Conservation (phyloP, 805 yeast genomes). For the Hanseniaspora taiwanica region DNA sequence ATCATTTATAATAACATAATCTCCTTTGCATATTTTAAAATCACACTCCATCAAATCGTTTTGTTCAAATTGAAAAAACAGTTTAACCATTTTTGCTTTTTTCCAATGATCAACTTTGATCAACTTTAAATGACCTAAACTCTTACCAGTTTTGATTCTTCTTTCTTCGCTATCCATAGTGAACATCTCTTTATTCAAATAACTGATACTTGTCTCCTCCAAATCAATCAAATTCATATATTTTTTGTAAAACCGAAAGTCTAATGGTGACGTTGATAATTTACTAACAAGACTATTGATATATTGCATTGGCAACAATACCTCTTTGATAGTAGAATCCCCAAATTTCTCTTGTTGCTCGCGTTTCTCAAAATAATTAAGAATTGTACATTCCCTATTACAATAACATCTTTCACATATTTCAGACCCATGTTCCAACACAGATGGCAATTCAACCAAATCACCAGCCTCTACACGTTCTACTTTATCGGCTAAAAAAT, state of each 20-base stretch:
- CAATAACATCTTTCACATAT: slow-evolving; percentile 5
- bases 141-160: slow-evolving; percentile 46
- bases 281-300: slow-evolving; percentile 32
- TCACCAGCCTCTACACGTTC: slow-evolving; percentile 8
- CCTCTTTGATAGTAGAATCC: slow-evolving; percentile 17
- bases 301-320: slow-evolving; percentile 2
- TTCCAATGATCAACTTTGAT: slow-evolving; percentile 9
- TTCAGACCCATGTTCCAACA: slow-evolving; percentile 3
- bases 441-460: slow-evolving; percentile 1
- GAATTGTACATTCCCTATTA: slow-evolving; percentile 5
- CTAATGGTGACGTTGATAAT: slow-evolving; percentile 12
- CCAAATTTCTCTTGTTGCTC: slow-evolving; percentile 34
- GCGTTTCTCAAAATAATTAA: slow-evolving; percentile 42
- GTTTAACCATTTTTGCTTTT: neutral
- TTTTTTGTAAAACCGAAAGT: slow-evolving; percentile 44
- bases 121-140: slow-evolving; percentile 40
- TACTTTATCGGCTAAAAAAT: slow-evolving; percentile 34
- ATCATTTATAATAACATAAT: slow-evolving; percentile 64
- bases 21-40: slow-evolving; percentile 43
- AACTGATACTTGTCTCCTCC: slow-evolving; percentile 36
- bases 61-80: slow-evolving; percentile 1
- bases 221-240: slow-evolving; percentile 56
- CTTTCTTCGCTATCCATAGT: slow-evolving; percentile 41
- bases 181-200: slow-evolving; percentile 45
- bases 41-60: neutral